Conservation (phyloP, 371 early-diverging fungal genomes). For the Syncephalastrum contaminatum region DNA sequence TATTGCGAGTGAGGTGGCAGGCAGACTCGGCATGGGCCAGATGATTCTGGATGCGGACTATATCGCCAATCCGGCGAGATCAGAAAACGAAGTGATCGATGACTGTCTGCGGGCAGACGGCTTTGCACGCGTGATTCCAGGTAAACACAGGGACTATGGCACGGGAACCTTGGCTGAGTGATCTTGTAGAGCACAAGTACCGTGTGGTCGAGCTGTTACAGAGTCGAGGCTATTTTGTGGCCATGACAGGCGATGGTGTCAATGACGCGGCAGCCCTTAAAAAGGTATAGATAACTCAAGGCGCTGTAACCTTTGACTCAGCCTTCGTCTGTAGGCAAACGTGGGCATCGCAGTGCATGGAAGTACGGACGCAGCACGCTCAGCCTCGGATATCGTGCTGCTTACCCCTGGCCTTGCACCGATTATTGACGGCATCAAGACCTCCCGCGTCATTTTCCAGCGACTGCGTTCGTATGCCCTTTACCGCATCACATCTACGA, state of each 20-base stretch:
- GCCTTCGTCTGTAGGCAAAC: conserved; percentile 50
- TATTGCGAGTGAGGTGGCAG: conserved; percentile 82
- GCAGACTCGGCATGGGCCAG: conserved; percentile 65
- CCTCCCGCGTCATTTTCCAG: conserved; percentile 89
- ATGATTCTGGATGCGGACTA: conserved; percentile 69
- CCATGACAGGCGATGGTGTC: conserved; percentile 90
- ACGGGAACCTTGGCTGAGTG: neutral
- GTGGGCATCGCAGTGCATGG: conserved; percentile 87
- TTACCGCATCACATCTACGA: conserved; percentile 89
- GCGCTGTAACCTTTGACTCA: neutral
- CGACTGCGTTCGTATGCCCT: conserved; percentile 88
- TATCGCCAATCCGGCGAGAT: conserved; percentile 63
- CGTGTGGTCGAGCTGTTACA: conserved; percentile 78
- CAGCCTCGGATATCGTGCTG: conserved; percentile 92
- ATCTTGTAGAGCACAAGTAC: conserved; percentile 68
- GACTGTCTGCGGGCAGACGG: conserved; percentile 70
- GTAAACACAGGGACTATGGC: conserved; percentile 10
- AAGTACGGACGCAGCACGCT: conserved; percentile 91
- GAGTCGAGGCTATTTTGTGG: conserved; percentile 70
- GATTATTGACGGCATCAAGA: conserved; percentile 82
- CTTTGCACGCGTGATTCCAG: conserved; percentile 73
- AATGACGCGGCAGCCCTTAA: conserved; percentile 89
- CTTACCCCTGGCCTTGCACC: conserved; percentile 85
- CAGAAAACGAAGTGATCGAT: conserved; percentile 53
- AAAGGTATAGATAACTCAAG: conserved; percentile 28